A percentile compares a stretch with the other conserved stretches of the same genome.
Conservation (phyloP, 306 rosid species). For the Crataegus laevigata region DNA sequence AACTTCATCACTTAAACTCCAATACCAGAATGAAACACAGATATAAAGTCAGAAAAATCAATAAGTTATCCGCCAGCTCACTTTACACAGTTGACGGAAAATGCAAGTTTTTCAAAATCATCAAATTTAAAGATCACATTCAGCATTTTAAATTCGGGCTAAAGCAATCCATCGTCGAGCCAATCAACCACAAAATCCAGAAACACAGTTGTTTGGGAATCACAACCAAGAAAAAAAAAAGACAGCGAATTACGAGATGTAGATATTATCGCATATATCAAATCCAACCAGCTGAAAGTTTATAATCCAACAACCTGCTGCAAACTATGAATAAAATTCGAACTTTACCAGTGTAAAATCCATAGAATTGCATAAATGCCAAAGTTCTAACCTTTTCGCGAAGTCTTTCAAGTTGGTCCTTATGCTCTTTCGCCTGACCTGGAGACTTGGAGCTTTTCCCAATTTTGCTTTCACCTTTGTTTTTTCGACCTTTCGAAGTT, state of each 20-base stretch:
- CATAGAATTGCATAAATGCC: not conserved
- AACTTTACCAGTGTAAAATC: not conserved
- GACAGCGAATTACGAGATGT: not conserved
- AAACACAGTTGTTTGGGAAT: not conserved
- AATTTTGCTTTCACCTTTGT: constrained; percentile 15
- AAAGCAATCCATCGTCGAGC: not conserved
- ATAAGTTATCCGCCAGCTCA: constrained; percentile 1
- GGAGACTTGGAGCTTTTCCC: constrained; percentile 22
- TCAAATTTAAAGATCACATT: not conserved
- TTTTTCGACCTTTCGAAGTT: constrained; percentile 18
- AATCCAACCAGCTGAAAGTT: not conserved
- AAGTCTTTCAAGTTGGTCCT: constrained; percentile 60
- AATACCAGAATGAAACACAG: not conserved
- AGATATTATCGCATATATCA: not conserved
- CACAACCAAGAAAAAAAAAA: not conserved
- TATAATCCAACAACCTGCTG: too few species aligned
- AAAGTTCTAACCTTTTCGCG: constrained; percentile 44
- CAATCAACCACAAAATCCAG: not conserved
- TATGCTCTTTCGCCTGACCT: constrained; percentile 54
- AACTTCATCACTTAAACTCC: constrained; percentile 12
- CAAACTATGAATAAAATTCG: not conserved
- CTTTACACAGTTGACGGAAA: not conserved
- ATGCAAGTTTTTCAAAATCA: not conserved
- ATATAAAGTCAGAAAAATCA: not conserved
- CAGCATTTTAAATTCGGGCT: not conserved